These are phyloP conservation scores for Candida adriatica DNA, from an alignment of 805 yeast species.

Conservation along the genomic window DNA sequence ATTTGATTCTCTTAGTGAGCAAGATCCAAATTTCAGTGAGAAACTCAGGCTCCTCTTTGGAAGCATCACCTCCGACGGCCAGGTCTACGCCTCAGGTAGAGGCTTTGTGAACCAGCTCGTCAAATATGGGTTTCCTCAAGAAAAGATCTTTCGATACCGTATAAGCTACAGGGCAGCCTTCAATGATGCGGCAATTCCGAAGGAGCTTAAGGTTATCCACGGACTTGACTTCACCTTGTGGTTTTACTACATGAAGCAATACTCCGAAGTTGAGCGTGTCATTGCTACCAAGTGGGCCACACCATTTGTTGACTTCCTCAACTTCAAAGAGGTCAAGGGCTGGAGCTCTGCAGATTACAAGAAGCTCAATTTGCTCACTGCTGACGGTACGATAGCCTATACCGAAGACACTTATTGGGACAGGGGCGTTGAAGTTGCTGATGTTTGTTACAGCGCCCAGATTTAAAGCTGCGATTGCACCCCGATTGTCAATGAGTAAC, in stretches of 20 bases:
- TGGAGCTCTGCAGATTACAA: constrained; percentile 26
- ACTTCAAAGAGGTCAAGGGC: constrained; percentile 20
- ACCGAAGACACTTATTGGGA: constrained; percentile 30
- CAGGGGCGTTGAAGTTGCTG: constrained; percentile 31
- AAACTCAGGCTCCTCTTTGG: constrained; percentile 26
- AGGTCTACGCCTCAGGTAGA: constrained; percentile 32
- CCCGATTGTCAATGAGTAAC: too few species aligned
- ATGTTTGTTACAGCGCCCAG: constrained; percentile 24
- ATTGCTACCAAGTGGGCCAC: constrained; percentile 21
- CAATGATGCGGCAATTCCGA: constrained; percentile 18
- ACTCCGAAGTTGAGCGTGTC: constrained; percentile 23
- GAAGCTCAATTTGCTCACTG: constrained; percentile 24
- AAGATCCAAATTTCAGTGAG: constrained; percentile 16
- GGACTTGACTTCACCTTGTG: constrained; percentile 30
- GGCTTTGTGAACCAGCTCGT: constrained; percentile 26
- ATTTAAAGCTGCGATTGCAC: too few species aligned
- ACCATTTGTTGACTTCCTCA: constrained; percentile 27
- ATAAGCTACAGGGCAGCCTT: constrained; percentile 25
- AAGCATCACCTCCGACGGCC: constrained; percentile 31
- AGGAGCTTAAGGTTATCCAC: constrained; percentile 29
- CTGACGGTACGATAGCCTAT: constrained; percentile 25
- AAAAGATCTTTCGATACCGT: constrained; percentile 26
- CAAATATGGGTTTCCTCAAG: constrained; percentile 23
- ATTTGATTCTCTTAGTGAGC: constrained; percentile 12
- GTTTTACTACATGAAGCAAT: constrained; percentile 26